Base-by-base conservation (phyloP, 2,329 filamentous ascomycete genomes). In the Ophiostoma triangulosporum region DNA sequence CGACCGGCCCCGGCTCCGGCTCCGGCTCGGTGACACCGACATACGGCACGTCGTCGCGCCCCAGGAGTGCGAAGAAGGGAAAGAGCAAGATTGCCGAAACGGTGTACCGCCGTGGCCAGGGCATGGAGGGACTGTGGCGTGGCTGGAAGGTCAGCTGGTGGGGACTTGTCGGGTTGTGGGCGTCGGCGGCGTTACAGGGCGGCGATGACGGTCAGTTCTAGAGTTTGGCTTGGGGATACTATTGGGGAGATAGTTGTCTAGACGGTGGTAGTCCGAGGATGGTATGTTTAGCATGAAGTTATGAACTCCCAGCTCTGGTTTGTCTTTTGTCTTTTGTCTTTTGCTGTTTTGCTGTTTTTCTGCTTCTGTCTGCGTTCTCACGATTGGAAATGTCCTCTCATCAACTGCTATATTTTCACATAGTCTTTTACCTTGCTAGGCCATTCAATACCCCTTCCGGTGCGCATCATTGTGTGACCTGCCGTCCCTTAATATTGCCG, bases 71-170 rank as follows among this genome's bases (percentile, higher is more conserved):
- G 52, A 60, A 61, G 56, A 69, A 63, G 53, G 59, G 52, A 43
- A 51, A 31, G 43, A 4, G 22, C 35, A 45, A 64, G 54, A 58
- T 69, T 1, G 60, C 66, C 6, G 71, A 75, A 60, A 65, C 69
- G 4, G 68, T 74, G 4, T 73, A 74, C 58, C 69, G 70, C 52
- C 79, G 77, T 61, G 84, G 84, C 0, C 84, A 88, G 63, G 84
- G 84, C 4, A 64, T 83, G 8, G 73, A 80, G 40, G 84, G 84
- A 0, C 70, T 88, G 12, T 86, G 83, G 75, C 71, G 84, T 31
- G 84, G 84, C 0, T 88, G 84, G 83, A 81, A 85, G 64, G 82
- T 88, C 35, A 86, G 81, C 55, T 86, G 85, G 72, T 88, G 84
- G 83, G 84, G 84, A 0, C 66, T 88, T 6, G 79, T 87, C 11